Conservation (phyloP, 192 early-diverging fungal species). For the Cladochytrium replicatum region DNA sequence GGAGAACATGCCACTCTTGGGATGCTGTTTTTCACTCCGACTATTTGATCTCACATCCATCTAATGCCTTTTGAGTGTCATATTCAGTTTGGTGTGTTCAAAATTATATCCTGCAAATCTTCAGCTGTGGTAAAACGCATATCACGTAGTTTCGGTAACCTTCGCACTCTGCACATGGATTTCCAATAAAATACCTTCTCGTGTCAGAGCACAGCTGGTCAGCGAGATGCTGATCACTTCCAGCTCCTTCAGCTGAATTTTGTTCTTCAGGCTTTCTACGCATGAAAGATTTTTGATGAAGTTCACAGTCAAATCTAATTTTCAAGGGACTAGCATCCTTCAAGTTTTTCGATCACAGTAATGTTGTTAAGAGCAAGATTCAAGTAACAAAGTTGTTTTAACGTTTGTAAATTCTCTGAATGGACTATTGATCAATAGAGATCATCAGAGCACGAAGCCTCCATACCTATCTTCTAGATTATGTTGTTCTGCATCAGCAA, state of each 20-base stretch:
- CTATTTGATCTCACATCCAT: conserved; percentile 13
- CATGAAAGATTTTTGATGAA: conserved; percentile 12
- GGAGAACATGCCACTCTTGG: conserved; percentile 9
- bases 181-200: conserved; percentile 16
- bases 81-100: background rate
- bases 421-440: background rate
- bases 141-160: conserved; percentile 19
- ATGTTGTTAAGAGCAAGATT: conserved; percentile 24
- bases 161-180: conserved; percentile 13
- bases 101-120: too few relatives aligned
- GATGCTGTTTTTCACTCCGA: conserved; percentile 12
- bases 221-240: conserved; percentile 9
- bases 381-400: conserved; percentile 17
- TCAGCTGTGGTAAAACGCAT: conserved; percentile 13
- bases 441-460: background rate
- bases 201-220: background rate
- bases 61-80: conserved; percentile 11
- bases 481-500: conserved; percentile 17
- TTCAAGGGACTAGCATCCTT: conserved; percentile 18
- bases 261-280: conserved; percentile 6
- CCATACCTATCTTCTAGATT: conserved; percentile 16
- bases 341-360: conserved; percentile 14
- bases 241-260: conserved; percentile 11
- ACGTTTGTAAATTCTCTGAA: conserved; percentile 16
- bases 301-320: conserved; percentile 20